Base-by-base conservation (phyloP, 2,329 filamentous ascomycete genomes). In the Mollisia scopiformis region DNA sequence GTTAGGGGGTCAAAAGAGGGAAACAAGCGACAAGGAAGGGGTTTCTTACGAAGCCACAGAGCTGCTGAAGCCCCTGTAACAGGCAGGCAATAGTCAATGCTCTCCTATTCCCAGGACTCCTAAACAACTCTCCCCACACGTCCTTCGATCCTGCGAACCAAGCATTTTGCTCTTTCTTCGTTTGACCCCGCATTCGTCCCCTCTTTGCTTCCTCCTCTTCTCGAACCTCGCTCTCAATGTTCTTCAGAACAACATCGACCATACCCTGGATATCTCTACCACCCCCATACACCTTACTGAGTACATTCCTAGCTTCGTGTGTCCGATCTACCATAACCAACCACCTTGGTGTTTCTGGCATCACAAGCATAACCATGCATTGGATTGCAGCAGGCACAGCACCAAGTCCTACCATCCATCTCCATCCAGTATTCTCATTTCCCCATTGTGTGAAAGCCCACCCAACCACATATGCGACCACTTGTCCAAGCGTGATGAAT, bases 261-360 rank as follows among this genome's bases (percentile, higher is more conserved):
- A 84, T 75, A 13, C 74, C 76, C 58, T 71, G 75, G 62, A 73
- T 75, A 8, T 78, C 76, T 19, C 76, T 75, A 2, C 75, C 77
- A 2, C 66, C 68, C 3, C 86, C 85, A 61, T 89, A 88, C 2
- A 93, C 85, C 62, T 82, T 85, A 31, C 75, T 78, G 19, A 97
- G 78, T 2, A 97, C 86, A 3, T 69, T 70, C 63, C 82, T 83
- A 3, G 93, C 94, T 62, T 84, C 82, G 3, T 78, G 78, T 2
- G 82, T 80, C 51, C 82, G 80, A 1, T 88, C 89, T 2, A 82
- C 85, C 72, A 88, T 88, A 21, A 96, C 88, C 23, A 97, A 81
- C 89, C 92, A 97, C 25, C 94, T 83, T 33, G 94, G 94, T 13
- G 91, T 96, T 76, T 98, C 94, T 0, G 93, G 93, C 84, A 97